A percentile compares a stretch with the other conserved stretches of the same genome.
Conservation (phyloP, 306 rosid genomes). For the Neltuma alba region DNA sequence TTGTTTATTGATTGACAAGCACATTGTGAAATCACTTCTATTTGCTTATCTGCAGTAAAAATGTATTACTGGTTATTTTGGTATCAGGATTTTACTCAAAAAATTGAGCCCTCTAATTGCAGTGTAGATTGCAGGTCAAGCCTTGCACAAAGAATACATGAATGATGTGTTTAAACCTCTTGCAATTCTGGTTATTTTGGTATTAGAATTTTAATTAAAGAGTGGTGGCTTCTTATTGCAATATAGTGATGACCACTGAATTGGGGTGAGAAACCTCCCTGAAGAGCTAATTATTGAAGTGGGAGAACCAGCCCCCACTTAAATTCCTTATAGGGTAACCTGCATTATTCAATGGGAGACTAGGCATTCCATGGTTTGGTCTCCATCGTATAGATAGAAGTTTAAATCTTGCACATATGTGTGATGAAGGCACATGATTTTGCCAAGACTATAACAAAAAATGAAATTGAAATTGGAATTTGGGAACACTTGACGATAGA, state of each 20-base stretch:
- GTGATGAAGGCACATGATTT: neutral
- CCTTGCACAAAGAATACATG: neutral
- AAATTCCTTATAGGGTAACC: neutral
- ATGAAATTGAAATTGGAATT: neutral
- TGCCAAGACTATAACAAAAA: neutral
- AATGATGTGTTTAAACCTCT: neutral
- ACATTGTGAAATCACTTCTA: neutral
- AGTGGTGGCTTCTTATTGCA: slow-evolving; percentile 13
- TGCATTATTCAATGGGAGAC: neutral
- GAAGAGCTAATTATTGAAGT: neutral
- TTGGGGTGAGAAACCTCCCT: neutral
- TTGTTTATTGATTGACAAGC: slow-evolving; percentile 1
- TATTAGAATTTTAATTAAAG: neutral
- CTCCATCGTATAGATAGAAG: no score
- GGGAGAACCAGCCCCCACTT: neutral
- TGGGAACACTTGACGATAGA: neutral
- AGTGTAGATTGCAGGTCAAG: neutral
- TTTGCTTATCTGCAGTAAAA: neutral
- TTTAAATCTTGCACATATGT: no score
- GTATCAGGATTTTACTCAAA: neutral
- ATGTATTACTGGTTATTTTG: neutral
- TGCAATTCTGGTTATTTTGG: neutral
- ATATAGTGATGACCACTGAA: neutral
- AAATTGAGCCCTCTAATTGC: neutral
- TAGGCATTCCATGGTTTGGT: no score